phyloP scores from a whole-genome alignment of 371 early-diverging fungal species.

The Gilbertella persicaria region DNA sequence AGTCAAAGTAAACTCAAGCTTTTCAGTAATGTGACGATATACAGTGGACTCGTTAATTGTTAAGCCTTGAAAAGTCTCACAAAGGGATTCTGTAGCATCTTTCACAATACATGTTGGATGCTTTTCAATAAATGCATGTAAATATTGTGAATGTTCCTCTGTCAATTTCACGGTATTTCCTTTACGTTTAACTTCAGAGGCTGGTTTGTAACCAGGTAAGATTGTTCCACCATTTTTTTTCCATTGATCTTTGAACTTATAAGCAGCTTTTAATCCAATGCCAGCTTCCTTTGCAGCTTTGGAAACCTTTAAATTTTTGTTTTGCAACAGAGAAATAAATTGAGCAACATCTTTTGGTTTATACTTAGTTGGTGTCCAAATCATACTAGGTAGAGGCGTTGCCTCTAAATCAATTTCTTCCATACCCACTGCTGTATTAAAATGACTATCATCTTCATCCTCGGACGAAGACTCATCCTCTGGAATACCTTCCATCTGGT shows the following conservation, averaged over 20 bases:
- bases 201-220: conserved; percentile 17
- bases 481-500: conserved; percentile 19
- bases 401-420: conserved; percentile 19
- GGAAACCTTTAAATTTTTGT: conserved; percentile 10
- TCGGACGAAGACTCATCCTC: conserved; percentile 10
- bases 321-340: conserved; percentile 22
- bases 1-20: conserved; percentile 22
- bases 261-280: conserved; percentile 12
- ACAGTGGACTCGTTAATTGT: conserved; percentile 16
- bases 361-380: conserved; percentile 16
- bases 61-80: conserved; percentile 16
- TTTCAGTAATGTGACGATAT: conserved; percentile 25
- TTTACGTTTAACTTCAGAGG: conserved; percentile 14
- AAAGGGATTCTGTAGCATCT: conserved; percentile 17
- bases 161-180: conserved; percentile 15
- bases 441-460: conserved; percentile 14
- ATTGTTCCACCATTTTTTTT: conserved; percentile 16
- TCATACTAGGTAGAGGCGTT: conserved; percentile 21
- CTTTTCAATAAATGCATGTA: conserved; percentile 12
- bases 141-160: conserved; percentile 15
- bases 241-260: conserved; percentile 10
- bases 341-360: conserved; percentile 14
- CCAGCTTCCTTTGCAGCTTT: conserved; percentile 15
- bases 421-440: conserved; percentile 19
- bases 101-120: conserved; percentile 17